phyloP scores from a whole-genome alignment of 176 grass and related monocot species.

The Carex parvula region DNA sequence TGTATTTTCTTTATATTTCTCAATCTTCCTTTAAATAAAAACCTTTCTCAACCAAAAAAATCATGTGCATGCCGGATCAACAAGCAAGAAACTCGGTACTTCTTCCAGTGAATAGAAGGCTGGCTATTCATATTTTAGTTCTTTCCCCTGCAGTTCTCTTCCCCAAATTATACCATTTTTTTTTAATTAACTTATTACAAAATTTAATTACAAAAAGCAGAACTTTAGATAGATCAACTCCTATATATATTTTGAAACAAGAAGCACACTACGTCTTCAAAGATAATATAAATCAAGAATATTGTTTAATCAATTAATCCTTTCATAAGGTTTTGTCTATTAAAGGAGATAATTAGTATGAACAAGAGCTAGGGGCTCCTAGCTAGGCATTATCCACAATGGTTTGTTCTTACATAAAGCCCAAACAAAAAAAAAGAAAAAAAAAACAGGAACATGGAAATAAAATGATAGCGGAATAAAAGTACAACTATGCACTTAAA shows the following conservation, averaged over 20 bases:
- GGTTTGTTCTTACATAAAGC: not conserved
- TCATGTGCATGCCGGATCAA: slow-evolving; percentile 1
- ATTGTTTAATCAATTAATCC: not conserved
- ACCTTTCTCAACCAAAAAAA: not conserved
- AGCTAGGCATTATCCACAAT: slow-evolving; percentile 17
- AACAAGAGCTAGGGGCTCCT: not conserved
- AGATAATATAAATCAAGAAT: not conserved
- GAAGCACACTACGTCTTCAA: not conserved
- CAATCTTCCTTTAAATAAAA: not conserved
- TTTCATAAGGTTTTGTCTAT: not conserved
- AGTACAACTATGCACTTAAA: slow-evolving; percentile 7
- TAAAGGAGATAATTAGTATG: not conserved
- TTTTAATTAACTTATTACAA: not conserved
- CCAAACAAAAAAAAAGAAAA: not conserved
- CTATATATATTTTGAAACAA: not conserved
- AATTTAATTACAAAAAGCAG: not conserved
- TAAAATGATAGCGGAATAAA: not conserved
- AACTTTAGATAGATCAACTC: not conserved
- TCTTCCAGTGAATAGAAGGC: not conserved
- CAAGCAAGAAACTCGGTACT: slow-evolving; percentile 1
- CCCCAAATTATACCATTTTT: not conserved
- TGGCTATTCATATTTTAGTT: not conserved
- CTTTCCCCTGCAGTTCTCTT: not conserved
- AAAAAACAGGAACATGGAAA: not conserved
- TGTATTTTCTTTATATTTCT: not conserved